Base-by-base conservation (phyloP, 139 green algal species). In the Chlorella sp. region DNA sequence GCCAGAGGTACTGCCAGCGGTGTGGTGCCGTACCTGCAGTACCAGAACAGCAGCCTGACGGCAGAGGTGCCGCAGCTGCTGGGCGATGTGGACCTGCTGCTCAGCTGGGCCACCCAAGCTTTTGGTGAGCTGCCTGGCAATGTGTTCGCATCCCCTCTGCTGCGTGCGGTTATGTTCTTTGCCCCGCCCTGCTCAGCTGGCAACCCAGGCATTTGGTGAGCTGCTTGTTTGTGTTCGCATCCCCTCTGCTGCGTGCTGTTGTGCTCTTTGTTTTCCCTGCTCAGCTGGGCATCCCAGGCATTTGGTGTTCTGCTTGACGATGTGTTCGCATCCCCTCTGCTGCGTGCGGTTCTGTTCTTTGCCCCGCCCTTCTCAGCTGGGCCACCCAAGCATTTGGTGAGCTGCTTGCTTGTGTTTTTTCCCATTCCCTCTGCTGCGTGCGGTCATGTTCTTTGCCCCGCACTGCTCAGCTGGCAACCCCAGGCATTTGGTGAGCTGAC, bases 1-100 rank as follows among this genome's bases (percentile, higher is more conserved):
- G 48, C 48, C 48, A 9, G 48, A 57, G 48, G 48, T 57, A 57
- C 48, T 57, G 48, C 48, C 77, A 32, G 64, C 78, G 34, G 86
- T n/a, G 48, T 77, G 53, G 86, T 71, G 34, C 37, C 36, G 2
- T 81, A 82, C 34, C 18, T 95, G 80, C 93, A 97, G 92, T 94
- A 95, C 61, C 95, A 97, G 90, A 97, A 97, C 93, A 95, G 90
- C 93, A 96, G 93, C 90, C 91, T 97, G 48, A 93, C 87, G 0
- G 86, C 92, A 69, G 94, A 97, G 88, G 88, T 95, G 16, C 42
- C 89, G 2, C 75, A 87, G 69, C 93, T 97, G 34, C 30, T 92
- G 42, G 32, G 22, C 1, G 95, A 97, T 69, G 83, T 96, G 0
- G 89, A 95, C n/a, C 32, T 71, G 0, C 36, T 91, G 15, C 77